These are phyloP conservation scores for Forsythia suspensa DNA, from an alignment of 257 asterid genomes.

Conservation along the genomic window DNA sequence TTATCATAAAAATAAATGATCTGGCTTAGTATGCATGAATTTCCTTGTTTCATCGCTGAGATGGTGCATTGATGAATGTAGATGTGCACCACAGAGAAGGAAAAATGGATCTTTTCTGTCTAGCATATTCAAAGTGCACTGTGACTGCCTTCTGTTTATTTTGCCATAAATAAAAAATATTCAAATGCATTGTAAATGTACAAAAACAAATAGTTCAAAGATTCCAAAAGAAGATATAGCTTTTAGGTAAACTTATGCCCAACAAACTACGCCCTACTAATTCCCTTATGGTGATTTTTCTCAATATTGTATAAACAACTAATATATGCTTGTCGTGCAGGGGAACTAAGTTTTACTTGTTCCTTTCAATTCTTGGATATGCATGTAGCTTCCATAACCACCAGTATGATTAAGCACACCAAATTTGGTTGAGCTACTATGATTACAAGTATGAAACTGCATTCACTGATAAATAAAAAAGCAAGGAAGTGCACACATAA, in stretches of 20 bases:
- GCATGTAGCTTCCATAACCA: not conserved
- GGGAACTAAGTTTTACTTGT: not conserved
- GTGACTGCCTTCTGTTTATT: not conserved
- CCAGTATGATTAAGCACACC: not conserved
- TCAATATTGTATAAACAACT: not conserved
- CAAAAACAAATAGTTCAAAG: not conserved
- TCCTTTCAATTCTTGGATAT: not conserved
- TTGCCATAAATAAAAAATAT: not conserved
- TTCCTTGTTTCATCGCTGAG: not conserved
- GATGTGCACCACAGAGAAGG: not conserved
- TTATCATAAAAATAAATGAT: not conserved
- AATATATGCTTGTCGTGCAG: not conserved
- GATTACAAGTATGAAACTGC: not conserved
- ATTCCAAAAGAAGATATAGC: not conserved
- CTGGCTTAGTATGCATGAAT: not conserved
- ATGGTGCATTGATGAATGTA: not conserved
- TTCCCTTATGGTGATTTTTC: not conserved
- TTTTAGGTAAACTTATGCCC: not conserved
- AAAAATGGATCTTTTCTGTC: not conserved
- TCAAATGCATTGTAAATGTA: not conserved
- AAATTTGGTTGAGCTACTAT: not conserved
- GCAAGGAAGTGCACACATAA: not conserved
- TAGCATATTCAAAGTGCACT: not conserved
- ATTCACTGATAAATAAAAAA: not conserved
- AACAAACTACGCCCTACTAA: not conserved